A percentile compares a stretch with the other conserved stretches of the same genome.
Conservation (phyloP, 768 basidiomycete genomes). For the Agrocybe pediades region DNA sequence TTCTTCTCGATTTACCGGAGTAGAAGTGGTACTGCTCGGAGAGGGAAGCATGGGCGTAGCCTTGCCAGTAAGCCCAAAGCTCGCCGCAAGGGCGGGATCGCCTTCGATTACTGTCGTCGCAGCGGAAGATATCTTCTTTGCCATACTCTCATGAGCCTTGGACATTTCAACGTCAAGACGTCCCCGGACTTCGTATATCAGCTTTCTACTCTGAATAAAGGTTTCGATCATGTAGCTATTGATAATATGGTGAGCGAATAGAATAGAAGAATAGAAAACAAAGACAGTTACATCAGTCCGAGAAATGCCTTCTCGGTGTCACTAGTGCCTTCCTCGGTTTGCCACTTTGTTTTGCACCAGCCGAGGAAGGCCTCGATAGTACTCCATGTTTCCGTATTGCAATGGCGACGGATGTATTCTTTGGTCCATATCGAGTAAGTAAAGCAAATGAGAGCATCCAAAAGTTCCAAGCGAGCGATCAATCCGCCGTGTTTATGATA, state of each 20-base stretch:
- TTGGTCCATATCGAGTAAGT: constrained; percentile 83
- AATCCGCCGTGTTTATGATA: constrained; percentile 78
- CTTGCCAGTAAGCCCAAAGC: constrained; percentile 33
- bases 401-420: constrained; percentile 58
- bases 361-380: constrained; percentile 70
- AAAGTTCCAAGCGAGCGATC: constrained; percentile 76
- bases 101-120: constrained; percentile 40
- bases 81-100: constrained; percentile 26
- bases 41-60: constrained; percentile 82
- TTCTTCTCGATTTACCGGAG: constrained; percentile 63
- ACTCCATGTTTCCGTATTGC: constrained; percentile 63
- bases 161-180: constrained; percentile 42
- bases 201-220: constrained; percentile 56
- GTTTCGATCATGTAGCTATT: constrained; percentile 78
- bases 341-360: constrained; percentile 76
- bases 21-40: constrained; percentile 74
- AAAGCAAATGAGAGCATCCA: constrained; percentile 84
- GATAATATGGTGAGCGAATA: constrained; percentile 32
- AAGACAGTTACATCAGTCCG: constrained; percentile 69
- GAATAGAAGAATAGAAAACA: constrained; percentile 18
- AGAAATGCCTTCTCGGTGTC: constrained; percentile 66
- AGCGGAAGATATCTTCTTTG: constrained; percentile 40
- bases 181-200: constrained; percentile 32
- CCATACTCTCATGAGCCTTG: constrained; percentile 34
- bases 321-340: constrained; percentile 47